A percentile compares a stretch with the other conserved stretches of the same genome.
phyloP scores from a whole-genome alignment of 2,329 filamentous ascomycete species.

The Penicillium brevicompactum region DNA sequence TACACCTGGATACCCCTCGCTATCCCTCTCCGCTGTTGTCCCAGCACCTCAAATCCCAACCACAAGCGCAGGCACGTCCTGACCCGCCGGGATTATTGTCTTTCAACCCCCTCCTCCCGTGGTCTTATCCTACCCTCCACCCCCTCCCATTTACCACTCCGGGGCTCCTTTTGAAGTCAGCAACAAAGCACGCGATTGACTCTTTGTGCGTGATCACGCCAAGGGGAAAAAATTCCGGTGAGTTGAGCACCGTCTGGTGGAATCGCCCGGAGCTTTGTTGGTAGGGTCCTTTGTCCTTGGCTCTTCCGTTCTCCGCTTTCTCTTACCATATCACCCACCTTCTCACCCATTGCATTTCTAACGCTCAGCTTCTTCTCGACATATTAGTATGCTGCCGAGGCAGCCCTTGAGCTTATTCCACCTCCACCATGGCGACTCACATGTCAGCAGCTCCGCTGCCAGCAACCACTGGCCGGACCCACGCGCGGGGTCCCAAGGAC shows the following conservation, averaged over 20 bases:
- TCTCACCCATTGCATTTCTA: conserved; percentile 6
- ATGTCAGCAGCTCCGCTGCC: conserved; percentile 27
- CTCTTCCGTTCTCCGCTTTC: conserved; percentile 26
- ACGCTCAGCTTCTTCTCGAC: conserved; percentile 2
- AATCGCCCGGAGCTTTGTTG: conserved; percentile 29
- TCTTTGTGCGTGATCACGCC: conserved; percentile 11
- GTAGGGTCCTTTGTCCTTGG: conserved; percentile 28
- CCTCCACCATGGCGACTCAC: conserved; percentile 33
- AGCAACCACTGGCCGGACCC: conserved; percentile 32
- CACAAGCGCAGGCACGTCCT: conserved; percentile 19
- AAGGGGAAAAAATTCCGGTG: conserved; percentile 20
- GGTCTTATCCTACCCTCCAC: conserved; percentile 17
- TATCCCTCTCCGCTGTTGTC: conserved; percentile 11
- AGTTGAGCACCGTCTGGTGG: conserved; percentile 18
- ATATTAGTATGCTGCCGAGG: conserved; percentile 19
- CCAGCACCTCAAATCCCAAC: conserved; percentile 12
- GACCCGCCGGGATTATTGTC: conserved; percentile 26
- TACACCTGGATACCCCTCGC: conserved; percentile 1
- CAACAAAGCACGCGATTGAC: conserved; percentile 16
- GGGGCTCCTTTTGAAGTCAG: conserved; percentile 1
- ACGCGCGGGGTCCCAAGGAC: conserved; percentile 26
- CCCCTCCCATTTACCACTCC: conserved; percentile 15
- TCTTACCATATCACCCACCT: conserved; percentile 9
- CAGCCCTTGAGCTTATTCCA: conserved; percentile 26
- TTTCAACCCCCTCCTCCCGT: conserved; percentile 26